Percentiles rank a stretch among this genome's conserved stretches.
These are phyloP conservation scores for Naganishia onofrii DNA, from an alignment of 768 basidiomycete genomes.

Conservation along the genomic window DNA sequence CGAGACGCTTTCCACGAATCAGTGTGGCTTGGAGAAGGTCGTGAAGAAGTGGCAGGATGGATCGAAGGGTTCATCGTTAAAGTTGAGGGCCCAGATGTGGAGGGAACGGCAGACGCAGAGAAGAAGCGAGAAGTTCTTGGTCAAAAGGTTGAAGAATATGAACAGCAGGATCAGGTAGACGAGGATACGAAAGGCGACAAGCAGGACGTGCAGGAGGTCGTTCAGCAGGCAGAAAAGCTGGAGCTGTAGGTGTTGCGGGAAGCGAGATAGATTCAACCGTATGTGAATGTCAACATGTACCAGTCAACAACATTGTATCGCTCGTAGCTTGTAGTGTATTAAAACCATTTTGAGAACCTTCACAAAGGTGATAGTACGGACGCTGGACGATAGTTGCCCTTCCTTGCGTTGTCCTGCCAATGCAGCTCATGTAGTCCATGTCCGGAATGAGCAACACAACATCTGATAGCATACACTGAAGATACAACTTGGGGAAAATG, in stretches of 20 bases:
- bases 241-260: conserved; percentile 3
- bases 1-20: conserved; percentile 49
- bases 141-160: conserved; percentile 38
- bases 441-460: too few relatives aligned
- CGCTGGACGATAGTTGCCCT: too few relatives aligned
- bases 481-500: not conserved
- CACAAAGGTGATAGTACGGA: too few relatives aligned
- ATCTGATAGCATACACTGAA: not conserved
- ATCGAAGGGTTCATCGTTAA: conserved; percentile 60
- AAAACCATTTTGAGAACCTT: not conserved
- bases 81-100: conserved; percentile 72
- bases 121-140: conserved; percentile 59
- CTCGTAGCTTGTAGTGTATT: not conserved
- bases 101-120: conserved; percentile 79
- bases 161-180: conserved; percentile 27
- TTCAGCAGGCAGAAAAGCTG: conserved; percentile 36
- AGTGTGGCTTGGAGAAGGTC: conserved; percentile 49
- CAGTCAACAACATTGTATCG: not conserved
- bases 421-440: too few relatives aligned
- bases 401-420: too few relatives aligned
- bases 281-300: not conserved
- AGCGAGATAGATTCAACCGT: not conserved
- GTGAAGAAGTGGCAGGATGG: conserved; percentile 51
- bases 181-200: conserved; percentile 7
- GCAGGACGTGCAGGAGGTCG: conserved; percentile 40